Conservation (phyloP, 305 asterid genomes). For the Lippia alba region DNA sequence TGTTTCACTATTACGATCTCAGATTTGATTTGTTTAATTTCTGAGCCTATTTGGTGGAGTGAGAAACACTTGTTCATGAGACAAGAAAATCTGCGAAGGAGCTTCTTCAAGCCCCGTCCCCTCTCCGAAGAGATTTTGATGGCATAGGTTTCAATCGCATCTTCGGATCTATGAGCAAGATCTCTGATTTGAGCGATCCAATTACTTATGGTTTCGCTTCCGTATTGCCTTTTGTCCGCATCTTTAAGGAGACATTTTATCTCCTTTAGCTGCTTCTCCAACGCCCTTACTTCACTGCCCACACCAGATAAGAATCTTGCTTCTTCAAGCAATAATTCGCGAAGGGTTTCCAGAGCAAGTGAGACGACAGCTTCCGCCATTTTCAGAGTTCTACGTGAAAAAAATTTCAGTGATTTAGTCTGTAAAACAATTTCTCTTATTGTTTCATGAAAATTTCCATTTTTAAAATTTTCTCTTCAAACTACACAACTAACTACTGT, state of each 20-base stretch:
- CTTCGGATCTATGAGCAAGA: background rate
- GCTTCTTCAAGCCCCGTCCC: background rate
- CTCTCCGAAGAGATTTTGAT: background rate
- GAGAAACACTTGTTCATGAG: background rate
- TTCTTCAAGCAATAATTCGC: background rate
- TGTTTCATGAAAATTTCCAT: background rate
- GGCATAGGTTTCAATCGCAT: background rate
- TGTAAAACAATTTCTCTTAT: too few relatives aligned
- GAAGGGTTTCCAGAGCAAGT: background rate
- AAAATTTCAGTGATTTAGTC: background rate
- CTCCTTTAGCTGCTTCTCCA: background rate
- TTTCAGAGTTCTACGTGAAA: background rate
- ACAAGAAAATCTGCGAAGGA: background rate
- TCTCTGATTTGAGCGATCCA: background rate
- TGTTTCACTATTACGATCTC: conserved; percentile 9
- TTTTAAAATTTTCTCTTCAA: background rate
- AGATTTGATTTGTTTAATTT: conserved; percentile 7
- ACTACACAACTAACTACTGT: background rate
- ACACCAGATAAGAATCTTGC: background rate
- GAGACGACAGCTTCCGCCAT: conserved; percentile 1
- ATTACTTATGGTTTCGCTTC: background rate
- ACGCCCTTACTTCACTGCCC: background rate
- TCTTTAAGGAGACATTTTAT: background rate
- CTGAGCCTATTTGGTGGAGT: conserved; percentile 11
- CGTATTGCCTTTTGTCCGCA: background rate